Evolutionary conservation across 2,329 filamentous ascomycete species (phyloP).

Genomic region (Penicillium expansum): DNA sequence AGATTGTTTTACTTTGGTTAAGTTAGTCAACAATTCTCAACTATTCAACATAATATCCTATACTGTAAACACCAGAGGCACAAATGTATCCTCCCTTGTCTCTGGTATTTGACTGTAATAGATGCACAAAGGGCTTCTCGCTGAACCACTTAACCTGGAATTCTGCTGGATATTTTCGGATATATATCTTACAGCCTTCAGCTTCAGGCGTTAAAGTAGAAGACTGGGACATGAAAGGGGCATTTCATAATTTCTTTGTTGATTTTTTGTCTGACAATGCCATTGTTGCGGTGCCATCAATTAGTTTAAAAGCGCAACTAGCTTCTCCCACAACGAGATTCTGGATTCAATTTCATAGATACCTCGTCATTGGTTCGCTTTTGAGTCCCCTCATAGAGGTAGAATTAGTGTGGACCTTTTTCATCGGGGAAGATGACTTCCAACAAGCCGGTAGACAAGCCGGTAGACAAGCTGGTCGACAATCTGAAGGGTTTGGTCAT

Average conservation of each 20-base stretch:
- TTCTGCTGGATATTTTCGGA: not conserved
- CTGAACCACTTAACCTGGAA: not conserved
- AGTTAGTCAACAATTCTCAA: not conserved
- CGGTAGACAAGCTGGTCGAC: not conserved
- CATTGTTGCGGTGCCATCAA: not conserved
- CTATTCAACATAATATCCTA: not conserved
- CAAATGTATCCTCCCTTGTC: not conserved
- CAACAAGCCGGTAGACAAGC: not conserved
- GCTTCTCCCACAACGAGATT: not conserved
- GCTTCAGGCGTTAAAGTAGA: not conserved
- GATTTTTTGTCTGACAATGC: not conserved
- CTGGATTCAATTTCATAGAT: not conserved
- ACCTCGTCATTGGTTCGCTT: not conserved
- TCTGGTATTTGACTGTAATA: not conserved
- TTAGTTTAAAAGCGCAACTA: not conserved
- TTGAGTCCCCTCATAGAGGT: not conserved
- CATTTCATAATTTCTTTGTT: not conserved
- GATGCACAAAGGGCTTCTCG: not conserved
- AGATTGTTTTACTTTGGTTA: not conserved
- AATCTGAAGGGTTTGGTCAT: slow-evolving; percentile 36
- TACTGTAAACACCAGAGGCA: not conserved
- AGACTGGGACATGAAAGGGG: not conserved
- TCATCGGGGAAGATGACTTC: not conserved
- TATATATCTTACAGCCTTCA: too few relatives aligned
- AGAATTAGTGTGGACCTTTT: not conserved